Conservation (phyloP, 495 filamentous ascomycete genomes). For the Podospora sp. region DNA sequence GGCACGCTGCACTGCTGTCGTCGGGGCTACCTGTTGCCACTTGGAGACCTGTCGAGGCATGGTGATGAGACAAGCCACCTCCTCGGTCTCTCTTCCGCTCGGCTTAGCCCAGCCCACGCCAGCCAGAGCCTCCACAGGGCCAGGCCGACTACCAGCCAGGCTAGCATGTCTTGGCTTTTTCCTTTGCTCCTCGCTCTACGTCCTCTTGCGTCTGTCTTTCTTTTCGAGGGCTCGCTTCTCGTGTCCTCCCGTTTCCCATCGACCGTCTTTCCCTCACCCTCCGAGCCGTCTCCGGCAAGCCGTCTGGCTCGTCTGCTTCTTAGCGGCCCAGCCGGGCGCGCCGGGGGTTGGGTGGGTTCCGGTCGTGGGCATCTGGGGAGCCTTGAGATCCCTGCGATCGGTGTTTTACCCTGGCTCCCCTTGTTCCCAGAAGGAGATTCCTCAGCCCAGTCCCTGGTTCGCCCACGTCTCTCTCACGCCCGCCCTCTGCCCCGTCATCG, state of each 20-base stretch:
- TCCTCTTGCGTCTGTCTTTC: slow-evolving; percentile 14
- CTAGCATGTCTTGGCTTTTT: neutral
- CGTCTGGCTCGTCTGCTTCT: neutral
- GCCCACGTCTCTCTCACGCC: slow-evolving; percentile 25
- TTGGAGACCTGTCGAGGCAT: slow-evolving; percentile 20
- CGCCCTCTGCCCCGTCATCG: slow-evolving; percentile 39
- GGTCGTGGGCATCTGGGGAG: slow-evolving; percentile 27
- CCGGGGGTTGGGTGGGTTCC: slow-evolving; percentile 16
- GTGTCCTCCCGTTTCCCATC: slow-evolving; percentile 1
- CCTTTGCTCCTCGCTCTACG: slow-evolving; percentile 22
- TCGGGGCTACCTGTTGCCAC: slow-evolving; percentile 27
- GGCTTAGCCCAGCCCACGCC: slow-evolving; percentile 18
- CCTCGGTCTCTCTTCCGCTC: slow-evolving; percentile 27
- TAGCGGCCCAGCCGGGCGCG: neutral
- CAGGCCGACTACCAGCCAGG: neutral
- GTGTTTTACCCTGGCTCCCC: slow-evolving; percentile 32
- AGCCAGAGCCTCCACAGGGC: neutral
- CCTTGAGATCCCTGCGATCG: slow-evolving; percentile 30
- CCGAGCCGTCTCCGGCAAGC: slow-evolving; percentile 1
- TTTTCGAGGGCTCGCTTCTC: slow-evolving; percentile 17
- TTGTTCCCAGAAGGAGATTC: slow-evolving; percentile 26
- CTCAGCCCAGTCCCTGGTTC: slow-evolving; percentile 30
- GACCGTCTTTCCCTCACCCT: slow-evolving; percentile 1
- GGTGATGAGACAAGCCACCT: slow-evolving; percentile 42
- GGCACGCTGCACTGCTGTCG: slow-evolving; percentile 6